These are phyloP conservation scores for Limonium bicolor DNA, from an alignment of 148 eudicot species.

Conservation along the genomic window DNA sequence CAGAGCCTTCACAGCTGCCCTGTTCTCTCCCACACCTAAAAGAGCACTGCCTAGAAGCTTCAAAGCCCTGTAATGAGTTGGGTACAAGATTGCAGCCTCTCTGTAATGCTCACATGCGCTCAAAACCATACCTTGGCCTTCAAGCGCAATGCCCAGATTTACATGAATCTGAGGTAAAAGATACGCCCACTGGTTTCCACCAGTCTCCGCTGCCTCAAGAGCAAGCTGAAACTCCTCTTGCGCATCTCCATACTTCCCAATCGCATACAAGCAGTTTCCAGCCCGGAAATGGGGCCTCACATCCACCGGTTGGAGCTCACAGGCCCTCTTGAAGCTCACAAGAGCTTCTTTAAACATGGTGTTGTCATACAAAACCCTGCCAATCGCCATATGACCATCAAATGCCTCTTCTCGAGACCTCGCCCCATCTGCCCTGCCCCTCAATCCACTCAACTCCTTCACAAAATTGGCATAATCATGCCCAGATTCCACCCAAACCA, in stretches of 20 bases:
- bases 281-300: conserved; percentile 93
- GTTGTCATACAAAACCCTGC: conserved; percentile 72
- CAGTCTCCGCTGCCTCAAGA: conserved; percentile 75
- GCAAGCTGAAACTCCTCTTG: conserved; percentile 75
- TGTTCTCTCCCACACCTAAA: conserved; percentile 89
- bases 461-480: conserved; percentile 57
- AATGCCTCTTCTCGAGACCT: conserved; percentile 86
- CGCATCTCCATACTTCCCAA: conserved; percentile 40
- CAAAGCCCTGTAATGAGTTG: conserved; percentile 89
- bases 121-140: conserved; percentile 86
- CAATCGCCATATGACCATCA: conserved; percentile 98
- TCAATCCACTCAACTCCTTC: conserved; percentile 72
- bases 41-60: conserved; percentile 96
- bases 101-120: conserved; percentile 99
- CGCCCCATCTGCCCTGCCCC: conserved; percentile 64
- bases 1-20: conserved; percentile 35
- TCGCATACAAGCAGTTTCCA: conserved; percentile 74
- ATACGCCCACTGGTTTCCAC: conserved; percentile 90
- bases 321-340: conserved; percentile 78
- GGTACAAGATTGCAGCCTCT: conserved; percentile 92
- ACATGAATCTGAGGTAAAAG: conserved; percentile 94
- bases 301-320: conserved; percentile 82
- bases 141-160: conserved; percentile 83
- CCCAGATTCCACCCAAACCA: conserved; percentile 74
- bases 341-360: conserved; percentile 57